Evolutionary conservation across 139 green algal species (phyloP).

Genomic region (Haematococcus lacustris): DNA sequence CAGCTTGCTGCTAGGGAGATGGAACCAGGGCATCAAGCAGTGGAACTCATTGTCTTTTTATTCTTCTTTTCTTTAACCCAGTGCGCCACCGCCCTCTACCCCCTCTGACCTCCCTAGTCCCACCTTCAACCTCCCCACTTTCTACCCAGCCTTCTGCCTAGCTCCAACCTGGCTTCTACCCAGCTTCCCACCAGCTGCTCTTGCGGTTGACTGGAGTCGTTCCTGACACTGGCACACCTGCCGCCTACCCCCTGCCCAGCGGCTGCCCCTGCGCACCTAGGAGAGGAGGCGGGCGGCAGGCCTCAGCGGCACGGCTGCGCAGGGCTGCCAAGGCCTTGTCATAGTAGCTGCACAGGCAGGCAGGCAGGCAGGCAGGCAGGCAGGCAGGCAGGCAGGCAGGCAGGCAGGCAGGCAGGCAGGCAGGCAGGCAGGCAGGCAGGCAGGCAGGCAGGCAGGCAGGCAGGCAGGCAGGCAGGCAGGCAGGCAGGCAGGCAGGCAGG

Average conservation of each 20-base stretch:
- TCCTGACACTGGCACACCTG: no score
- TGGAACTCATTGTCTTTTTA: background rate
- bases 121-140: no score
- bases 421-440: background rate
- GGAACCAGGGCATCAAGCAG: no score
- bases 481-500: no score
- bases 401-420: no score
- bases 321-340: slow-evolving; percentile 30
- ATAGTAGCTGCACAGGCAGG: slow-evolving; percentile 29
- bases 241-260: background rate
- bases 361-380: background rate
- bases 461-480: no score
- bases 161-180: no score
- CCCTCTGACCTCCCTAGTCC: background rate
- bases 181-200: no score
- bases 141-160: no score
- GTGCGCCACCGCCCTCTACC: background rate
- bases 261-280: slow-evolving; percentile 13
- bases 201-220: no score
- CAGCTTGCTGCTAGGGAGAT: no score
- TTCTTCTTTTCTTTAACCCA: background rate
- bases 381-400: background rate
- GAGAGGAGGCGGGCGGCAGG: slow-evolving; percentile 20
- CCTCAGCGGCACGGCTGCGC: slow-evolving; percentile 9
- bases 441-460: no score